A percentile compares a stretch with the other conserved stretches of the same genome.
Conservation (phyloP, 176 grass and related monocot species). For the Cenchrus purpureus region DNA sequence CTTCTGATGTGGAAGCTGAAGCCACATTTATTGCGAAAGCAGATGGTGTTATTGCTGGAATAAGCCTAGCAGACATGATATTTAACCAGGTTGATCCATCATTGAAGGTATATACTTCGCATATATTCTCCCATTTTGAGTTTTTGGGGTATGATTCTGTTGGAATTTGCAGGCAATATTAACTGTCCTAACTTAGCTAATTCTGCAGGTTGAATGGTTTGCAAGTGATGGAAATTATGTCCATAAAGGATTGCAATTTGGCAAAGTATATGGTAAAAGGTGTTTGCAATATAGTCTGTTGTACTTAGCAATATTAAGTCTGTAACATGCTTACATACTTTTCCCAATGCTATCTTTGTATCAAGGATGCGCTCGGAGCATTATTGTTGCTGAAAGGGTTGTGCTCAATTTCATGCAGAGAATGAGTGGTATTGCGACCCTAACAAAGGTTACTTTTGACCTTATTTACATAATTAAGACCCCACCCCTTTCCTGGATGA, state of each 20-base stretch:
- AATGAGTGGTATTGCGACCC: constrained; percentile 96
- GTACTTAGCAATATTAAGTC: not conserved
- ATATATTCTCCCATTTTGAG: not conserved
- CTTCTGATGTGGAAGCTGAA: constrained; percentile 78
- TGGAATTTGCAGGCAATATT: not conserved
- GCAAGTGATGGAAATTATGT: constrained; percentile 72
- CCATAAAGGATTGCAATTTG: constrained; percentile 83
- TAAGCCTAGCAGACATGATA: constrained; percentile 91
- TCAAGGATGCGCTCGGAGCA: constrained; percentile 79
- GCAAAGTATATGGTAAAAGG: constrained; percentile 85
- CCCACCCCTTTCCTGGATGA: not conserved
- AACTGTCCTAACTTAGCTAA: not conserved
- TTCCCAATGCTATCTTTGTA: constrained; percentile 15
- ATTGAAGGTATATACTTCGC: constrained; percentile 59
- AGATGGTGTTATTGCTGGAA: constrained; percentile 81
- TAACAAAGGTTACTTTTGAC: constrained; percentile 72
- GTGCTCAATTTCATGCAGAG: constrained; percentile 99
- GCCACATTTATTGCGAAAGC: constrained; percentile 94
- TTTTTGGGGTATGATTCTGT: constrained; percentile 26
- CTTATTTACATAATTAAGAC: not conserved
- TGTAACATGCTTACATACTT: not conserved
- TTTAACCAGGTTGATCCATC: constrained; percentile 86
- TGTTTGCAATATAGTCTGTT: not conserved
- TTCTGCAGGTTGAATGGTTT: constrained; percentile 84
- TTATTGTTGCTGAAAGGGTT: constrained; percentile 91